Evolutionary conservation across 768 basidiomycete genomes (phyloP).

Genomic region (Tephrocybe rancida): DNA sequence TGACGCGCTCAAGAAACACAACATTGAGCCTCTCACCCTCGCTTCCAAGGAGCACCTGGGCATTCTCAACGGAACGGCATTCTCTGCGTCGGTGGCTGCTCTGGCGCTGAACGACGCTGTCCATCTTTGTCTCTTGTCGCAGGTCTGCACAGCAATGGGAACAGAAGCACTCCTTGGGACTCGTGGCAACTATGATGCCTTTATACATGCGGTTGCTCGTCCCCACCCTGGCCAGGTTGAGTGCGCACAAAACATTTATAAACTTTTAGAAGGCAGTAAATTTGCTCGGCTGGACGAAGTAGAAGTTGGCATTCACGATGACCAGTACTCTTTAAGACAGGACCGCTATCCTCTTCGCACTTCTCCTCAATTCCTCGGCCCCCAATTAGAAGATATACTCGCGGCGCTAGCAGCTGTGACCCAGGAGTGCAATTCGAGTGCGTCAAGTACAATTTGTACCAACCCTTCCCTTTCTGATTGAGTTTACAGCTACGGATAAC

Average conservation of each 20-base stretch:
- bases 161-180: slow-evolving; percentile 75
- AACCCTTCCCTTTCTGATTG: slow-evolving; percentile 2
- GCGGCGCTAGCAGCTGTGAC: slow-evolving; percentile 59
- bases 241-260: slow-evolving; percentile 61
- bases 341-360: slow-evolving; percentile 74
- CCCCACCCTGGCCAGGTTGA: slow-evolving; percentile 87
- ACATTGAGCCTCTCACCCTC: slow-evolving; percentile 59
- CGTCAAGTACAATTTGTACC: slow-evolving; percentile 23
- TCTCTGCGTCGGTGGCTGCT: slow-evolving; percentile 72
- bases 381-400: slow-evolving; percentile 76
- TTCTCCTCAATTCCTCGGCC: slow-evolving; percentile 77
- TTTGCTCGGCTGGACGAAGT: slow-evolving; percentile 63
- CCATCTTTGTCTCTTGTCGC: slow-evolving; percentile 60
- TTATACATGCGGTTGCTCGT: slow-evolving; percentile 73
- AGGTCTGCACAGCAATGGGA: slow-evolving; percentile 79
- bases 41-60: slow-evolving; percentile 72
- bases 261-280: slow-evolving; percentile 61
- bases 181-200: slow-evolving; percentile 63
- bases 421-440: slow-evolving; percentile 80
- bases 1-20: slow-evolving; percentile 52
- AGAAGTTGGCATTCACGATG: slow-evolving; percentile 65
- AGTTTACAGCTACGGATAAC: slow-evolving; percentile 73
- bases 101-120: slow-evolving; percentile 73
- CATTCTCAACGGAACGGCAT: slow-evolving; percentile 76
- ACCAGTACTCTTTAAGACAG: slow-evolving; percentile 71